These are phyloP conservation scores for Lichenothelia convexa DNA, from an alignment of 495 filamentous ascomycete species.

Conservation along the genomic window DNA sequence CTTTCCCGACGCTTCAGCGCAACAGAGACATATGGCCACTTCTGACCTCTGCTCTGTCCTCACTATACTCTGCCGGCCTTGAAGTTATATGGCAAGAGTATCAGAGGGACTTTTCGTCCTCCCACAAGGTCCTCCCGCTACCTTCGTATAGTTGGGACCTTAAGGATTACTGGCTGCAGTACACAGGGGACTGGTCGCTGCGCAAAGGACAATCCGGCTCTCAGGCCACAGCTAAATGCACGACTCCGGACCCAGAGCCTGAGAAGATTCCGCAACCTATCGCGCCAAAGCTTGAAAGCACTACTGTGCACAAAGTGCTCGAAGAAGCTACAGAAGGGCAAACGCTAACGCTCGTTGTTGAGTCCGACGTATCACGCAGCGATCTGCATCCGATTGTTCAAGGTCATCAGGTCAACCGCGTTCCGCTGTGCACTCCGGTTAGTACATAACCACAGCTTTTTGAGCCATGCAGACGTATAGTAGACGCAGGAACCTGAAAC, in stretches of 20 bases:
- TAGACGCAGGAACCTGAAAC: too few species aligned
- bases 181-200: slow-evolving; percentile 40
- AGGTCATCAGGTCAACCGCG: slow-evolving; percentile 3
- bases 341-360: slow-evolving; percentile 1
- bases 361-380: slow-evolving; percentile 2
- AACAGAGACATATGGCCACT: slow-evolving; percentile 44
- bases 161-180: slow-evolving; percentile 72
- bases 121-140: slow-evolving; percentile 43
- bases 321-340: neutral
- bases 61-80: slow-evolving; percentile 45
- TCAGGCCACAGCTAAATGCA: slow-evolving; percentile 9
- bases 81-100: slow-evolving; percentile 63
- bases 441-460: too few species aligned
- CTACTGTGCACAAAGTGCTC: slow-evolving; percentile 4
- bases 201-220: slow-evolving; percentile 10
- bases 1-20: slow-evolving; percentile 39
- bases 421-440: slow-evolving; percentile 2
- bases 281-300: slow-evolving; percentile 19
- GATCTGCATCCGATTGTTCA: neutral
- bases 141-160: slow-evolving; percentile 62
- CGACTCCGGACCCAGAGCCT: too few species aligned
- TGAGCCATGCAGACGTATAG: too few species aligned
- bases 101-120: slow-evolving; percentile 47
- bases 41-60: slow-evolving; percentile 37
- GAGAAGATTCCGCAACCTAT: too few species aligned